phyloP scores from a whole-genome alignment of 2,329 filamentous ascomycete species.

The Trichoderma sp. region DNA sequence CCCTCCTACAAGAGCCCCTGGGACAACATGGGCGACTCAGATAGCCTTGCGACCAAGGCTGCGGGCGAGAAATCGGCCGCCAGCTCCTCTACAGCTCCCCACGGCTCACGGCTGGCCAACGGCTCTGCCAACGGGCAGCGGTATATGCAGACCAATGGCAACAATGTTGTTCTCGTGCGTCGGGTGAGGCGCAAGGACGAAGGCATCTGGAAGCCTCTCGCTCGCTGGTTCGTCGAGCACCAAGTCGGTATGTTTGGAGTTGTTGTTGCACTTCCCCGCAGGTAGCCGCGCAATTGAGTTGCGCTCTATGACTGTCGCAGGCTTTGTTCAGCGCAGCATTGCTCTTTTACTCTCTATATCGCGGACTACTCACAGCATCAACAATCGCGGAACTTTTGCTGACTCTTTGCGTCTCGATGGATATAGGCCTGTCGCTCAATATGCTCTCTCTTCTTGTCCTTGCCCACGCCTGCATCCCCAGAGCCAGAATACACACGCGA shows the following conservation, averaged over 20 bases:
- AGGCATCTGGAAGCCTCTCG: conserved; percentile 60
- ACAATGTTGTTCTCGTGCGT: conserved; percentile 56
- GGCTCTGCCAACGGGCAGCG: conserved; percentile 51
- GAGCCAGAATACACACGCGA: conserved; percentile 73
- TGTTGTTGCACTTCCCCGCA: not conserved
- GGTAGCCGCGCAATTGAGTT: not conserved
- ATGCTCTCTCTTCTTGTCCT: conserved; percentile 80
- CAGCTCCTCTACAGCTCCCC: conserved; percentile 29
- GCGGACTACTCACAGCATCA: conserved; percentile 2
- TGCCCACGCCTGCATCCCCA: conserved; percentile 79
- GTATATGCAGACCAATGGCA: conserved; percentile 56
- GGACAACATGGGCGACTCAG: conserved; percentile 21
- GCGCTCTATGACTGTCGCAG: not conserved
- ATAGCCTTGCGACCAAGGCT: not conserved
- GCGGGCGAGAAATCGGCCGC: conserved; percentile 29
- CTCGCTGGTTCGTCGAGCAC: conserved; percentile 73
- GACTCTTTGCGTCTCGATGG: not conserved
- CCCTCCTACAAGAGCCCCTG: not conserved
- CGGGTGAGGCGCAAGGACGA: conserved; percentile 64
- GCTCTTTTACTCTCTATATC: conserved; percentile 1
- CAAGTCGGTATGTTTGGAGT: conserved; percentile 67
- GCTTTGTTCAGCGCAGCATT: not conserved
- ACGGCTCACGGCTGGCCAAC: conserved; percentile 36
- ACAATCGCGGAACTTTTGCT: not conserved
- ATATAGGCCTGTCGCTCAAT: conserved; percentile 77